Conservation (phyloP, 495 filamentous ascomycete genomes). For the Chaetomium tenue region DNA sequence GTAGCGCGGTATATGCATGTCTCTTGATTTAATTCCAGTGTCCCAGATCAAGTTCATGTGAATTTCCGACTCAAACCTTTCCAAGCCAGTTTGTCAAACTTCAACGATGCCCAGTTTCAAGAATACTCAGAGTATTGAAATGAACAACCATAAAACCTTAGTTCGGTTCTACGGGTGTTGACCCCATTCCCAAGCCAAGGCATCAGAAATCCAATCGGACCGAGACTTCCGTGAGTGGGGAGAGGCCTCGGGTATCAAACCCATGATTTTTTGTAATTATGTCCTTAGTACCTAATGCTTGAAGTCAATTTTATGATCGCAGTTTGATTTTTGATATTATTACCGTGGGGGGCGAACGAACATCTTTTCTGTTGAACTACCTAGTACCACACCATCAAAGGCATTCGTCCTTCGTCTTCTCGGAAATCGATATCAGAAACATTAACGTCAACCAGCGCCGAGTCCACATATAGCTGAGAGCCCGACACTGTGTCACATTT, state of each 20-base stretch:
- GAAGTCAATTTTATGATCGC: neutral
- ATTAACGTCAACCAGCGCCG: neutral
- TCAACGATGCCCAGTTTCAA: no score
- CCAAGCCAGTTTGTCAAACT: no score
- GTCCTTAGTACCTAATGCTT: neutral
- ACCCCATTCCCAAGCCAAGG: neutral
- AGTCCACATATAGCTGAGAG: neutral
- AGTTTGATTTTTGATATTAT: neutral
- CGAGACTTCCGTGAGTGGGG: neutral
- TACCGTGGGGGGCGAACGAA: neutral
- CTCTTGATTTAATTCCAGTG: no score
- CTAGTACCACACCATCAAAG: no score
- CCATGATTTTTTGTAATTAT: neutral
- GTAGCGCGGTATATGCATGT: no score
- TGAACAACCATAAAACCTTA: neutral
- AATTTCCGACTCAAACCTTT: no score
- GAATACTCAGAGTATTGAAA: neutral
- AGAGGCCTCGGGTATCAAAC: neutral
- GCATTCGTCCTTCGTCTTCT: no score
- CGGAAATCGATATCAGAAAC: no score
- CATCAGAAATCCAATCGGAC: neutral
- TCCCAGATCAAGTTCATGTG: no score
- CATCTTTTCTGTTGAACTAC: no score
- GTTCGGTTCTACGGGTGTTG: neutral
- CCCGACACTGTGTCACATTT: neutral